Percentiles rank a stretch among this genome's conserved stretches.
Evolutionary conservation across 2,329 filamentous ascomycete genomes (phyloP).

Genomic region (Aurifilum marmelostoma): DNA sequence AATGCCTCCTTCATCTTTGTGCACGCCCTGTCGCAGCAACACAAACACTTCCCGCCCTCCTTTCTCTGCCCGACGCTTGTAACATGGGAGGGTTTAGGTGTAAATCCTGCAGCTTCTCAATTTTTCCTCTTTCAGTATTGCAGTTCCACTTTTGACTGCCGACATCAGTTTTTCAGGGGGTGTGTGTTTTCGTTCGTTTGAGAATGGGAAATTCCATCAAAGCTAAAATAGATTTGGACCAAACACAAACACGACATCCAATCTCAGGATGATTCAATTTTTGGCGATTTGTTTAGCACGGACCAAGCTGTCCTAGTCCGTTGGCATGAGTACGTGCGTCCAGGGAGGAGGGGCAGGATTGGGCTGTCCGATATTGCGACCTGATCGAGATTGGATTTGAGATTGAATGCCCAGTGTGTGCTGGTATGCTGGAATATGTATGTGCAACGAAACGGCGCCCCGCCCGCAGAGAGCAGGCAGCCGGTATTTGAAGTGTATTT

Average conservation of each 20-base stretch:
- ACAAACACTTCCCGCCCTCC: background rate
- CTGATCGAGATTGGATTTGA: slow-evolving; percentile 1
- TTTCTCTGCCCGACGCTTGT: background rate
- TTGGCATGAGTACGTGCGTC: background rate
- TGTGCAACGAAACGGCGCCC: background rate
- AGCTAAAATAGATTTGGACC: background rate
- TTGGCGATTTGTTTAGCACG: background rate
- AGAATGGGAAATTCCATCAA: background rate
- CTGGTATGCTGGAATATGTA: background rate
- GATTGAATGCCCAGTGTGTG: background rate
- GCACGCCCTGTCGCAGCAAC: background rate
- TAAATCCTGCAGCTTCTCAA: background rate
- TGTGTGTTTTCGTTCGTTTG: background rate
- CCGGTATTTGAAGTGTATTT: background rate
- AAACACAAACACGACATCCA: background rate
- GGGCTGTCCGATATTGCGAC: background rate
- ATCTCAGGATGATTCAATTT: background rate
- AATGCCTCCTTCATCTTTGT: background rate
- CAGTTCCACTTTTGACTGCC: background rate
- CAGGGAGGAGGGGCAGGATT: background rate
- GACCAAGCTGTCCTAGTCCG: background rate
- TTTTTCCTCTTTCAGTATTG: background rate
- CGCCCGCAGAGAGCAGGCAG: background rate
- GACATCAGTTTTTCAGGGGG: background rate
- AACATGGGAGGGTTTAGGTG: background rate